Conservation (phyloP, 106 monocot genomes). For the Amphibolis antarctica region DNA sequence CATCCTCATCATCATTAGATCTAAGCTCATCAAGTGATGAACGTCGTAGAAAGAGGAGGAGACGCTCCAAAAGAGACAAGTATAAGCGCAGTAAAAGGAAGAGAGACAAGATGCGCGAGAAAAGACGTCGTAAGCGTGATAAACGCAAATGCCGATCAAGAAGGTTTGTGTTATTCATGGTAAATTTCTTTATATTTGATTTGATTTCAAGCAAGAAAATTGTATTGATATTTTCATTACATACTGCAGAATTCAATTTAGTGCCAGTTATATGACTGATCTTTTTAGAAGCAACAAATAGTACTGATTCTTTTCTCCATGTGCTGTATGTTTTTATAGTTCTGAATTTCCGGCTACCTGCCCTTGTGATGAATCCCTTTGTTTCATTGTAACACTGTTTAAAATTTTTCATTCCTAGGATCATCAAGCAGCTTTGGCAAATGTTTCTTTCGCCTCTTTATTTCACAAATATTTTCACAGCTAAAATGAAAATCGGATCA, state of each 20-base stretch:
- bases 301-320: no score
- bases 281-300: not conserved
- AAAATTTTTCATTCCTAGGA: no score
- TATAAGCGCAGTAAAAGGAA: constrained; percentile 59
- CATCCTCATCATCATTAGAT: constrained; percentile 59
- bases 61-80: constrained; percentile 47
- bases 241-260: no score
- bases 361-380: no score
- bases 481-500: no score
- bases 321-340: no score
- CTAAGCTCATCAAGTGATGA: constrained; percentile 84
- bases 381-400: no score
- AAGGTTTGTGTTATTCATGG: constrained; percentile 36
- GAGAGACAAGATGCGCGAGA: constrained; percentile 63
- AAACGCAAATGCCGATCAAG: constrained; percentile 53
- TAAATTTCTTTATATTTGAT: not conserved
- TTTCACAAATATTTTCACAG: no score
- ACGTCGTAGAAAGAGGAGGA: constrained; percentile 50
- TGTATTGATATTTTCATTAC: not conserved
- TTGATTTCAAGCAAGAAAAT: not conserved
- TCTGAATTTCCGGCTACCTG: no score
- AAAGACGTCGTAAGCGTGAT: constrained; percentile 45
- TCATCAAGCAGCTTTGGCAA: no score
- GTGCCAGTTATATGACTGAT: no score
- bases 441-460: no score